Evolutionary conservation across 2,329 filamentous ascomycete genomes (phyloP), one percentile per base, ranked within the genome.

Genomic region (Aspergillus tamarii): DNA sequence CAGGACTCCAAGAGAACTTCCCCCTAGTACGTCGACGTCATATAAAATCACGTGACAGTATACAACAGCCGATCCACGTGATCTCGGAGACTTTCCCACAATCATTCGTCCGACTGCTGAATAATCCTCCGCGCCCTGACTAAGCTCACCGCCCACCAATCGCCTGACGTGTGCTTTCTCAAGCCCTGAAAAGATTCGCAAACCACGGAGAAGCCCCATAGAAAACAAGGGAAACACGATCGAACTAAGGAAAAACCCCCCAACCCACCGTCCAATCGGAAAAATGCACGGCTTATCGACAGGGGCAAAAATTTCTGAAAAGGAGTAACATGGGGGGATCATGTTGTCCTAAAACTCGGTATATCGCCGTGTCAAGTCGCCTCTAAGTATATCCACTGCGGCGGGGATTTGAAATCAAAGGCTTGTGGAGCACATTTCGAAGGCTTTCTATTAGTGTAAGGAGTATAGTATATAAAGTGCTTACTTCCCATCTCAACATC

Each of bases 391-490:
- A 53, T 21, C 50, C 50, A 34, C 50, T 28, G 30, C 50, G 19
- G 23, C 45, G 45, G 45, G 23, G 45, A 53, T 53, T 53, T 53
- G 50, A 53, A 53, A 53, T 53, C 50, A 53, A 53, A 53, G 9
- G 11, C 4, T 23, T 32, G 28, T 53, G 50, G 50, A 23, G 30
- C 28, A 48, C 28, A 10, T 12, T 53, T 32, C 48, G 16, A 16
- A 19, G 16, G 7, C 14, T 52, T 52, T 52, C 48, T n/a, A 12
- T 23, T 11, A 5, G 10, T 10, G 43, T 23, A n/a, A 10, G 23
- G n/a, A 14, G 21, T 23, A 11, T 46, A 46, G 43, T 46, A 46
- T 23, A 23, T 46, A 46, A 21, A 46, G 43, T 46, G n/a, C n/a
- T 23, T 23, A 14, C 10, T 23, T 46, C 23, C 21, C 43, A 21